Evolutionary conservation across 352 stramenopile genomes (phyloP).

Genomic region (Globisporangium recalcitrans): DNA sequence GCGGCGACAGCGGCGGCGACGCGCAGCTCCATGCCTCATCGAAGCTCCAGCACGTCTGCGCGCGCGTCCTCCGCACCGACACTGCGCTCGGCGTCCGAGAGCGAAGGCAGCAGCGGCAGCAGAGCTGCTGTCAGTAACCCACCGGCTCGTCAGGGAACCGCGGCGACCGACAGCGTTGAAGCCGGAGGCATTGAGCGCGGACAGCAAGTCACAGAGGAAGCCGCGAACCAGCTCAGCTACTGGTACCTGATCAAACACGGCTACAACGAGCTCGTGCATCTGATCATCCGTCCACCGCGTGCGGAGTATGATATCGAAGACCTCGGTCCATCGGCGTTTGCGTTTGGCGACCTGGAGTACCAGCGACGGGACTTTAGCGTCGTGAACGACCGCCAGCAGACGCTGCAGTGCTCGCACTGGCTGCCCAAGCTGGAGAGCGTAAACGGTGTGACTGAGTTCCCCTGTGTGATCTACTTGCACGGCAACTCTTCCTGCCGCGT

Average conservation of each 20-base stretch:
- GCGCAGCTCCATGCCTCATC: constrained; percentile 10
- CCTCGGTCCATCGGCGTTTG: constrained; percentile 89
- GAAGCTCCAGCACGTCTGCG: constrained; percentile 5
- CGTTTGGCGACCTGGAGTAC: constrained; percentile 86
- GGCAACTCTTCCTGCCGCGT: constrained; percentile 95
- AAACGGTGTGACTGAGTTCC: constrained; percentile 35
- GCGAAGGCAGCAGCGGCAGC: constrained; percentile 8
- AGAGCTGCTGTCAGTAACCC: not conserved
- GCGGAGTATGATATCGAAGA: constrained; percentile 89
- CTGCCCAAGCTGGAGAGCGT: constrained; percentile 45
- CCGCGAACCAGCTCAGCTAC: constrained; percentile 73
- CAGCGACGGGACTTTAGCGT: constrained; percentile 89
- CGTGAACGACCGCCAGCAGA: constrained; percentile 70
- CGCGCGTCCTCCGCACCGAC: constrained; percentile 12
- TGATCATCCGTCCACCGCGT: constrained; percentile 96
- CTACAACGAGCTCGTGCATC: constrained; percentile 95
- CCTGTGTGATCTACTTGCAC: constrained; percentile 97
- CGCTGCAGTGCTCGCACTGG: constrained; percentile 95
- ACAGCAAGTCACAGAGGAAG: constrained; percentile 67
- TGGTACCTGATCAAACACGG: constrained; percentile 82
- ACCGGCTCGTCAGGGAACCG: not conserved
- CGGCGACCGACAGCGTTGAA: constrained; percentile 23
- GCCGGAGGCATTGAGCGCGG: constrained; percentile 68
- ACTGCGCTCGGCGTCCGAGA: constrained; percentile 4
- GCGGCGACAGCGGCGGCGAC: not conserved